Conservation (phyloP, 352 stramenopile species). For the Thalassiosira mediterranea region DNA sequence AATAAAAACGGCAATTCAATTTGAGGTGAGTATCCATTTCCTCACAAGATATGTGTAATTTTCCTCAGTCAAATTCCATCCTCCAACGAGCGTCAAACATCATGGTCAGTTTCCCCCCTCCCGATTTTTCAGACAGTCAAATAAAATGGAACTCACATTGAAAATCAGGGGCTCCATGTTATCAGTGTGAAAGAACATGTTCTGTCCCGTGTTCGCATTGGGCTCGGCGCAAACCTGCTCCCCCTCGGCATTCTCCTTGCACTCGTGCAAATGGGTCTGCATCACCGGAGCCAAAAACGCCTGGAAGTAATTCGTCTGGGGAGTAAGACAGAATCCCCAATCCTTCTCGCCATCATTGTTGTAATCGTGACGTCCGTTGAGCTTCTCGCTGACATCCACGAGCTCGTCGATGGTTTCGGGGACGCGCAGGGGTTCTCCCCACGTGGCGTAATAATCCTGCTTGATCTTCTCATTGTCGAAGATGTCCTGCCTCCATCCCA, state of each 20-base stretch:
- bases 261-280: conserved; percentile 25
- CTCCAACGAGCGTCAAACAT: no score
- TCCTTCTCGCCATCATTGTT: conserved; percentile 45
- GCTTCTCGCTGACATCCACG: conserved; percentile 28
- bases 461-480: conserved; percentile 36
- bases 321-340: conserved; percentile 56
- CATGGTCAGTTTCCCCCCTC: no score
- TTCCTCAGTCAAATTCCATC: no score
- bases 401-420: conserved; percentile 54
- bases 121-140: no score
- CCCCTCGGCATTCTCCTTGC: conserved; percentile 13
- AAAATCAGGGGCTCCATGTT: conserved; percentile 48
- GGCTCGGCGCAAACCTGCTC: conserved; percentile 1
- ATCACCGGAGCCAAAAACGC: conserved; percentile 44
- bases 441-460: conserved; percentile 20
- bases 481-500: conserved; percentile 50
- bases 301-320: conserved; percentile 53
- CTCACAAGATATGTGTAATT: no score
- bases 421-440: conserved; percentile 22
- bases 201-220: conserved; percentile 41
- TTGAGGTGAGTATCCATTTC: not conserved
- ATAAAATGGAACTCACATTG: conserved; percentile 51
- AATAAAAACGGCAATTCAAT: conserved; percentile 3
- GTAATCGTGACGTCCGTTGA: conserved; percentile 48
- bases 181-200: conserved; percentile 60